Evolutionary conservation across 2,329 filamentous ascomycete genomes (phyloP).

Genomic region (Fusarium burgessii): DNA sequence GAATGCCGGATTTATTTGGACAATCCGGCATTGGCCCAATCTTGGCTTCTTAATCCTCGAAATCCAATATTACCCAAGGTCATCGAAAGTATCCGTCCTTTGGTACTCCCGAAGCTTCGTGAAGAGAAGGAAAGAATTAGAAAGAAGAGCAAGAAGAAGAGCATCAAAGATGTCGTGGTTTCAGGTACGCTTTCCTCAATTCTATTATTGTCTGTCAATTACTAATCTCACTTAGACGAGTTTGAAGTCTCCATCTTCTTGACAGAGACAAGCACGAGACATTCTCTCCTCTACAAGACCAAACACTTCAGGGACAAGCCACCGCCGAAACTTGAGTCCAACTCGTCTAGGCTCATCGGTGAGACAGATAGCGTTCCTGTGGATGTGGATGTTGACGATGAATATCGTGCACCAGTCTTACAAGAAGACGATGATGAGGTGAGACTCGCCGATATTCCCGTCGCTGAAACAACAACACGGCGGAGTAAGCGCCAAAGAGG

Average conservation of each 20-base stretch:
- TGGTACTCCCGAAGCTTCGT: conserved; percentile 89
- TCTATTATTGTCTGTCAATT: not conserved
- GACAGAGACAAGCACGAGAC: conserved; percentile 84
- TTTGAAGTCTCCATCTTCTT: conserved; percentile 97
- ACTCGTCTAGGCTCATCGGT: conserved; percentile 71
- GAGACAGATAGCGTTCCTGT: conserved; percentile 66
- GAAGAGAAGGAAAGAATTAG: conserved; percentile 78
- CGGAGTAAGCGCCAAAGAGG: conserved; percentile 50
- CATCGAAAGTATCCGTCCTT: conserved; percentile 84
- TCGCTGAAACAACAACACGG: conserved; percentile 33
- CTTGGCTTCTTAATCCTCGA: conserved; percentile 84
- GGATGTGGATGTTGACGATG: conserved; percentile 64
- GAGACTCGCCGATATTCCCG: conserved; percentile 53
- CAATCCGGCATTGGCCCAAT: conserved; percentile 82
- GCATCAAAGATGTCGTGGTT: conserved; percentile 87
- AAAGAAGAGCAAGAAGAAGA: conserved; percentile 77
- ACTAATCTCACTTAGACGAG: conserved; percentile 72
- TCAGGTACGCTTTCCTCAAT: conserved; percentile 67
- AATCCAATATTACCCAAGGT: conserved; percentile 83
- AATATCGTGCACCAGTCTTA: conserved; percentile 53
- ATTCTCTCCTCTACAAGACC: conserved; percentile 87
- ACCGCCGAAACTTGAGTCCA: conserved; percentile 67
- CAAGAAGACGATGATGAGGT: conserved; percentile 57
- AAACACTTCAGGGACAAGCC: conserved; percentile 77
- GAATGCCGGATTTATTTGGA: conserved; percentile 97